Evolutionary conservation across 2,329 filamentous ascomycete genomes (phyloP).

Genomic region (Xylaria sp.): DNA sequence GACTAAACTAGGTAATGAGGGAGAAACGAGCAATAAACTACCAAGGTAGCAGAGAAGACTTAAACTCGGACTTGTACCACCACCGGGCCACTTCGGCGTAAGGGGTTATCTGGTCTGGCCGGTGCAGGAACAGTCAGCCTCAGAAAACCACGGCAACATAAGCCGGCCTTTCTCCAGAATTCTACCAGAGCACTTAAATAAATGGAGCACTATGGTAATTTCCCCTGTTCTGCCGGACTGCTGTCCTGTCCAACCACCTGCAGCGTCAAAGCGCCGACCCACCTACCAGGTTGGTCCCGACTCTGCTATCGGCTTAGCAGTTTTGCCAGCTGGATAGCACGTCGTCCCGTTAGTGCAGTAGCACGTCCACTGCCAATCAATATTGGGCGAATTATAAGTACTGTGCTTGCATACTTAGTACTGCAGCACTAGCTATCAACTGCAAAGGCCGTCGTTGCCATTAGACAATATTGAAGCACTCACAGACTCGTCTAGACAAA

Average conservation of each 20-base stretch:
- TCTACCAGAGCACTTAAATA: not conserved
- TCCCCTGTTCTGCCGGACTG: not conserved
- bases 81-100: not conserved
- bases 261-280: not conserved
- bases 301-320: constrained; percentile 1
- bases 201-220: not conserved
- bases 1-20: not conserved
- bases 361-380: not conserved
- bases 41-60: no score
- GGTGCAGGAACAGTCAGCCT: not conserved
- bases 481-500: not conserved
- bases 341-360: not conserved
- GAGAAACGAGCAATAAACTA: not conserved
- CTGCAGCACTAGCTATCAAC: not conserved
- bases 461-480: not conserved
- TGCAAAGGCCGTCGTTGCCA: not conserved
- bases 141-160: not conserved
- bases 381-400: not conserved
- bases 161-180: not conserved
- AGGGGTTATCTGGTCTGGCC: not conserved
- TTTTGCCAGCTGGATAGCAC: not conserved
- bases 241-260: not conserved
- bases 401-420: not conserved
- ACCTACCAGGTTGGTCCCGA: not conserved
- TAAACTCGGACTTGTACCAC: no score